Percentiles rank a stretch among this genome's conserved stretches.
These are phyloP conservation scores for Coix lacrymajobi DNA, from an alignment of 176 grass and related monocot genomes.

Conservation along the genomic window DNA sequence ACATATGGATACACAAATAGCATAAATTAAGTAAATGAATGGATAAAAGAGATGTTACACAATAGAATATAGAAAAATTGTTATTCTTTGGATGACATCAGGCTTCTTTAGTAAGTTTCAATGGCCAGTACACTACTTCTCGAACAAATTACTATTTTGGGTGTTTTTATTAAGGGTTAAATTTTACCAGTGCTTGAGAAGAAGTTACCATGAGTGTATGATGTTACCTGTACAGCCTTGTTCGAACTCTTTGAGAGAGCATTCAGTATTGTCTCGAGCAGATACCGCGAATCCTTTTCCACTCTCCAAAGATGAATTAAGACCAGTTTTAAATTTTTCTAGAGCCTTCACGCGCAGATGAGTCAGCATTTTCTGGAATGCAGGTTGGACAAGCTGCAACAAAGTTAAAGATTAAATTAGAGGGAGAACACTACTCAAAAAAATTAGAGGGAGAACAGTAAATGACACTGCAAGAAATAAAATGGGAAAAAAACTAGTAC, in stretches of 20 bases:
- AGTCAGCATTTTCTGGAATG: slow-evolving; percentile 75
- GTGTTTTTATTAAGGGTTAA: neutral
- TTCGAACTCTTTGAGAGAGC: slow-evolving; percentile 61
- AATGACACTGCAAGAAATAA: slow-evolving; percentile 1
- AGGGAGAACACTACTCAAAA: neutral
- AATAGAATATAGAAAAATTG: neutral
- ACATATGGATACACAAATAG: neutral
- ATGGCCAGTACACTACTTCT: neutral
- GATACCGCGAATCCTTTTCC: slow-evolving; percentile 58
- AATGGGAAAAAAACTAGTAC: neutral
- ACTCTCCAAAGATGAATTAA: slow-evolving; percentile 53
- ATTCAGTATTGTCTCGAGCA: slow-evolving; percentile 51
- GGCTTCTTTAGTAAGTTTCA: neutral
- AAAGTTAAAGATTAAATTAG: slow-evolving; percentile 11
- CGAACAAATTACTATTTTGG: neutral
- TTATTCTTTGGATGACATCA: neutral
- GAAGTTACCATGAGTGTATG: neutral
- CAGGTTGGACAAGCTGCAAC: slow-evolving; percentile 73
- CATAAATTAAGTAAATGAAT: neutral
- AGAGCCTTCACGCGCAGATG: slow-evolving; percentile 63
- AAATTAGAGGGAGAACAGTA: slow-evolving; percentile 3
- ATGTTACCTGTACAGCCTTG: slow-evolving; percentile 46
- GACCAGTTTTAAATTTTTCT: slow-evolving; percentile 79
- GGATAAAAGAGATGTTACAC: neutral
- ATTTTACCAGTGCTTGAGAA: neutral